Base-by-base conservation (phyloP, 768 basidiomycete genomes). In the Podaxis sp. region DNA sequence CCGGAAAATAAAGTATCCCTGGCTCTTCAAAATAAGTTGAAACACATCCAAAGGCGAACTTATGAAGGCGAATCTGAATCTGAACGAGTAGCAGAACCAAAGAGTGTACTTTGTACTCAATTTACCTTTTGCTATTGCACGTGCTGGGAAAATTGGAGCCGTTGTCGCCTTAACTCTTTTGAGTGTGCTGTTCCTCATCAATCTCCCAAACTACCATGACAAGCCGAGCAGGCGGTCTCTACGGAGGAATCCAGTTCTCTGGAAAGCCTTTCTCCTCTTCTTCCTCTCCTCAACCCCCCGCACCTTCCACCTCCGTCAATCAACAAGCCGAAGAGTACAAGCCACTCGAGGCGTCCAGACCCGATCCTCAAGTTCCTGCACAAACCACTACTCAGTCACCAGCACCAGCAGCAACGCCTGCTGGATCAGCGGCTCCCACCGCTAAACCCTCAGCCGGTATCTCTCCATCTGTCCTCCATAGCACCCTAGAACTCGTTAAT, bases 161-260 rank as follows among this genome's bases (percentile, higher is more conserved):
- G 49, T 51, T 54, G 49, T 44, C 50, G 28, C 49, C 44, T 56
- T 20, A 2, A 22, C 28, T 2, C n/a, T 44, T 1, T 55, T 56
- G 38, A 17, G n/a, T 17, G 26, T 53, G 46, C 40, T 41, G 13
- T 2, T 26, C 10, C 11, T 50, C 60, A 58, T 68, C 68, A 64
- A 55, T 62, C 67, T 65, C 41, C 63, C 30, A 63, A 38, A 71
- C 75, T 74, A 81, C 72, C 70, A 90, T 90, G 86, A 88, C 88
- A 54, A 84, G 87, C 77, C 83, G 86, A 81, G 90, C 90, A 59
- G 92, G 92, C 56, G 91, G 92, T 55, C 82, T 94, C 59, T 94
- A 93, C 68, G 91, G 92, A 51, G 92, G 92, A 70, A 90, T 93
- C 67, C 89, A 91, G 60, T 93, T 94, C 76, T 90, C 88, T 60